A percentile compares a stretch with the other conserved stretches of the same genome.
These are phyloP conservation scores for Marchantia paleacea DNA, from an alignment of 225 moss, liverwort and hornwort species.

Conservation along the genomic window DNA sequence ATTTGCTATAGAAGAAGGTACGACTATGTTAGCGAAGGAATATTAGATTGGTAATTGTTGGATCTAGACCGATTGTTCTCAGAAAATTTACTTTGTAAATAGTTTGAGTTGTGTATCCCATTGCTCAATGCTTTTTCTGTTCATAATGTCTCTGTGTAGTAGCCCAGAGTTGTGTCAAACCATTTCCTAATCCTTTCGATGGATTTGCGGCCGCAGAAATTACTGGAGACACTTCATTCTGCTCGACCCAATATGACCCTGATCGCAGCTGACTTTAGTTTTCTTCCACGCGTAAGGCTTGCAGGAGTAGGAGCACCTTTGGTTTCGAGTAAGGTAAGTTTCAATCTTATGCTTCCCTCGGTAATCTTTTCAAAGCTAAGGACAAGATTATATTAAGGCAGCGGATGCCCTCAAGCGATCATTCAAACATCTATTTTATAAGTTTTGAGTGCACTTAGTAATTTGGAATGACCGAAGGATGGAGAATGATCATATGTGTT, in stretches of 20 bases:
- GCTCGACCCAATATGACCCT: slow-evolving; percentile 86
- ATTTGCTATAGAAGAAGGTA: neutral
- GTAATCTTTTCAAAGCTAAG: neutral
- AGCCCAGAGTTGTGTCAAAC: neutral
- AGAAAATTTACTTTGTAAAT: neutral
- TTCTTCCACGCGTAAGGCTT: slow-evolving; percentile 77
- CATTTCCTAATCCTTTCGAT: neutral
- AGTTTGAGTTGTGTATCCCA: neutral
- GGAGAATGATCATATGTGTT: neutral
- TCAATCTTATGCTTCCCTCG: neutral
- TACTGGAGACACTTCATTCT: slow-evolving; percentile 78
- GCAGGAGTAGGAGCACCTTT: slow-evolving; percentile 79
- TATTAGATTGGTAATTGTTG: no score
- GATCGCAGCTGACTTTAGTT: slow-evolving; percentile 89
- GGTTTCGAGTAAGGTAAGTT: slow-evolving; percentile 85
- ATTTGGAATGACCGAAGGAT: no score
- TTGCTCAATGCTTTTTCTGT: neutral
- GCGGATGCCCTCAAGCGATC: no score
- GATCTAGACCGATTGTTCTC: neutral
- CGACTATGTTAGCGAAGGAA: neutral
- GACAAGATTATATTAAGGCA: neutral
- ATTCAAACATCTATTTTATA: neutral
- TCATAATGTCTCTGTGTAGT: neutral
- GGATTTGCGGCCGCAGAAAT: slow-evolving; percentile 49
- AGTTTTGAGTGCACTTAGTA: neutral